A percentile compares a stretch with the other conserved stretches of the same genome.
Evolutionary conservation across 371 early-diverging fungal species (phyloP).

Genomic region (Apophysomyces elegans): DNA sequence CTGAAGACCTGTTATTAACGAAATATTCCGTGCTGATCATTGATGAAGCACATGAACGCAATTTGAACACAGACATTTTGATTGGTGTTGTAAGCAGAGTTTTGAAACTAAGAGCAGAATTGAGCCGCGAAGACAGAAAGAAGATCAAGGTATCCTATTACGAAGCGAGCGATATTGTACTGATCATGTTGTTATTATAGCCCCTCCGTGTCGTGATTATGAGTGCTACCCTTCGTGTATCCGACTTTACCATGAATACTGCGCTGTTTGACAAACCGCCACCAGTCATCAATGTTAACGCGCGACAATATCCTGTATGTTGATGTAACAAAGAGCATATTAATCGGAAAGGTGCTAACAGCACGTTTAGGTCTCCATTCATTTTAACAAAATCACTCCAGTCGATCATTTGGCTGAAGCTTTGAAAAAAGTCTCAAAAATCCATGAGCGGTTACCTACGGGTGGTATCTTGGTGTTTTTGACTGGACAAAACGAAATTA

Average conservation of each 20-base stretch:
- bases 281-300: constrained; percentile 94
- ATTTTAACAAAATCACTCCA: constrained; percentile 82
- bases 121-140: constrained; percentile 60
- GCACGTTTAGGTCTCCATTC: constrained; percentile 67
- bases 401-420: constrained; percentile 81
- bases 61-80: constrained; percentile 96
- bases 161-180: background rate
- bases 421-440: constrained; percentile 88
- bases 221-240: constrained; percentile 97
- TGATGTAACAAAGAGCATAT: background rate
- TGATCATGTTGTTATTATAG: constrained; percentile 25
- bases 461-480: constrained; percentile 94
- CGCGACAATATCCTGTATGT: constrained; percentile 83
- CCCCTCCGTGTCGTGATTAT: constrained; percentile 97
- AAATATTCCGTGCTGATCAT: constrained; percentile 96
- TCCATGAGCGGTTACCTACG: constrained; percentile 87
- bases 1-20: constrained; percentile 84
- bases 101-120: constrained; percentile 65
- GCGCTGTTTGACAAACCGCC: constrained; percentile 75
- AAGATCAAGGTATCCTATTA: constrained; percentile 48
- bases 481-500: constrained; percentile 93
- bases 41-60: constrained; percentile 99
- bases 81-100: constrained; percentile 93
- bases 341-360: background rate
- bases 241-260: constrained; percentile 89